Percentiles rank a stretch among this genome's conserved stretches.
These are phyloP conservation scores for Fraxinus nigra DNA, from an alignment of 305 asterid species.

Conservation along the genomic window DNA sequence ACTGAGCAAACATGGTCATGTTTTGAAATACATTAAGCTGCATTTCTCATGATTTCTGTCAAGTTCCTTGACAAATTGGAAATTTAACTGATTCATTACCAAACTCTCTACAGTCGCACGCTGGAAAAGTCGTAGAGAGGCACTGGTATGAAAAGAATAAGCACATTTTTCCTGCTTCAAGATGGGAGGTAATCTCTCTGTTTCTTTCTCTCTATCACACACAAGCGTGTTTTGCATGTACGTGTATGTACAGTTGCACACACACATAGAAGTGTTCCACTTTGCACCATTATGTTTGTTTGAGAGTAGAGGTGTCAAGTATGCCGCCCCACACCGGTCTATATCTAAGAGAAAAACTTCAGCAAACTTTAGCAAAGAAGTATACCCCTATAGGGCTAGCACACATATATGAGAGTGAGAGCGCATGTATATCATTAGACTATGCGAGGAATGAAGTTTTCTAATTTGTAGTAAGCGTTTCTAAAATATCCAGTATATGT, in stretches of 20 bases:
- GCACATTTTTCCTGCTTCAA: slow-evolving; percentile 95
- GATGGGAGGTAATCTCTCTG: slow-evolving; percentile 79
- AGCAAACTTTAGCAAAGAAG: neutral
- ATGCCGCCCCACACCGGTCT: neutral
- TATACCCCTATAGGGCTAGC: neutral
- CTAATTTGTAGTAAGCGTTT: neutral
- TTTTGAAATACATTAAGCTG: neutral
- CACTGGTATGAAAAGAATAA: slow-evolving; percentile 99
- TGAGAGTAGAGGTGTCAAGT: neutral
- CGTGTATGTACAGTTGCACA: neutral
- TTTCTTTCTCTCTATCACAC: neutral
- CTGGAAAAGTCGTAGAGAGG: slow-evolving; percentile 98
- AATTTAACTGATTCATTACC: slow-evolving; percentile 8
- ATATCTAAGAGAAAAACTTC: neutral
- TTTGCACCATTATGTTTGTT: neutral
- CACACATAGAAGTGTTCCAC: neutral
- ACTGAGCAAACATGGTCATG: neutral
- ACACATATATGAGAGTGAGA: neutral
- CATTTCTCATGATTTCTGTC: neutral
- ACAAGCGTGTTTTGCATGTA: neutral
- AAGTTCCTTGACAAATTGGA: neutral
- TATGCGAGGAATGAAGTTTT: neutral
- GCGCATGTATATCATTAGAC: neutral
- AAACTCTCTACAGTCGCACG: slow-evolving; percentile 67
- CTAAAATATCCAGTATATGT: neutral